Evolutionary conservation across 805 yeast genomes (phyloP).

Genomic region (Metschnikowia hibisci): DNA sequence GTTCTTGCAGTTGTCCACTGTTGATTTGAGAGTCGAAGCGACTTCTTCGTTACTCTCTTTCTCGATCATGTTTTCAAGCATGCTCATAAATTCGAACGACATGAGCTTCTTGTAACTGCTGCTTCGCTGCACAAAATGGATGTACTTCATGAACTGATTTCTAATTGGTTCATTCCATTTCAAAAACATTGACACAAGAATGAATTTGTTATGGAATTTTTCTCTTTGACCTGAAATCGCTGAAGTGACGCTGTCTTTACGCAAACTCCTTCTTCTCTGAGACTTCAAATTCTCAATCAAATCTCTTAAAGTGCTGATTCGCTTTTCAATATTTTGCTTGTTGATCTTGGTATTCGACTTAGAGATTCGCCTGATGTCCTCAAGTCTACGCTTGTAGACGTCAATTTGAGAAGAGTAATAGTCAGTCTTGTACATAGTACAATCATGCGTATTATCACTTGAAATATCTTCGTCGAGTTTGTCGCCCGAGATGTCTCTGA

Average conservation of each 20-base stretch:
- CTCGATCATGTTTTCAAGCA: slow-evolving; percentile 32
- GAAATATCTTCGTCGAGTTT: slow-evolving; percentile 16
- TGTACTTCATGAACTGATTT: slow-evolving; percentile 30
- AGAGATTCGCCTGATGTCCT: slow-evolving; percentile 19
- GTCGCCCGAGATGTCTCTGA: slow-evolving; percentile 49
- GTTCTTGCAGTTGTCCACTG: slow-evolving; percentile 1
- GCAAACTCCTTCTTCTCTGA: slow-evolving; percentile 6
- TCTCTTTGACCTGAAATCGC: slow-evolving; percentile 8
- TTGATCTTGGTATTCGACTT: slow-evolving; percentile 5
- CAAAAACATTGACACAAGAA: slow-evolving; percentile 35
- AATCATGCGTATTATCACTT: slow-evolving; percentile 28
- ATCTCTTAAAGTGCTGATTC: slow-evolving; percentile 15
- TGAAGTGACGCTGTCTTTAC: slow-evolving; percentile 8
- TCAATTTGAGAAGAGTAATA: slow-evolving; percentile 28
- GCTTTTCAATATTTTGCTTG: slow-evolving; percentile 9
- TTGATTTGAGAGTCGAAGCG: slow-evolving; percentile 10
- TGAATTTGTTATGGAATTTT: slow-evolving; percentile 35
- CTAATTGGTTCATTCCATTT: slow-evolving; percentile 41
- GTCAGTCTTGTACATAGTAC: slow-evolving; percentile 25
- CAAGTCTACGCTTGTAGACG: slow-evolving; percentile 24
- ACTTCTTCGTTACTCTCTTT: slow-evolving; percentile 48
- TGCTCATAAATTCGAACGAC: slow-evolving; percentile 32
- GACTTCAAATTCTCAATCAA: slow-evolving; percentile 12
- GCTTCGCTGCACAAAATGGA: slow-evolving; percentile 34
- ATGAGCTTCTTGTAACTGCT: slow-evolving; percentile 27